phyloP scores from a whole-genome alignment of 2,329 filamentous ascomycete genomes.

The Bretziella fagacearum region DNA sequence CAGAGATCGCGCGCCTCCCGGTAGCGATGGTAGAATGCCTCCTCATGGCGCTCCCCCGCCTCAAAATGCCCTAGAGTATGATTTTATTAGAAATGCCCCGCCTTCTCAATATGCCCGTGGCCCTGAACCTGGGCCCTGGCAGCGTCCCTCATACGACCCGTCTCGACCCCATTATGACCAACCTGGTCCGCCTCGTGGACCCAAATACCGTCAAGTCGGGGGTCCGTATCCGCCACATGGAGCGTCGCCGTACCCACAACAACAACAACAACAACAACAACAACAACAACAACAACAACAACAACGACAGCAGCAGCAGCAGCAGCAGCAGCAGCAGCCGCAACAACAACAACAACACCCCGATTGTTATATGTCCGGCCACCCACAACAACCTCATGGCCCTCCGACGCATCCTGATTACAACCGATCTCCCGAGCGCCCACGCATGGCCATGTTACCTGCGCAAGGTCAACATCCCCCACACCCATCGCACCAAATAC shows the following conservation, averaged over 20 bases:
- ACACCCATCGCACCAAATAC: conserved; percentile 21
- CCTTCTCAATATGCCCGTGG: conserved; percentile 10
- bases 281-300: conserved; percentile 29
- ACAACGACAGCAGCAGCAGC: conserved; percentile 19
- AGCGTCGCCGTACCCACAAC: neutral
- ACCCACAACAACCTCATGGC: conserved; percentile 17
- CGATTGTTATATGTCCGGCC: neutral
- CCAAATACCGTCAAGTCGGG: conserved; percentile 1
- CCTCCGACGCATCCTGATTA: conserved; percentile 16
- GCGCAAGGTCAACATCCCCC: conserved; percentile 20
- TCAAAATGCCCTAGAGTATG: neutral
- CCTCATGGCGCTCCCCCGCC: conserved; percentile 3
- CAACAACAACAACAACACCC: conserved; percentile 18
- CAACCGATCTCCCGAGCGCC: conserved; percentile 18
- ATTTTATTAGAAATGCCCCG: neutral
- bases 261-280: neutral
- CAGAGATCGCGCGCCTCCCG: conserved; percentile 8
- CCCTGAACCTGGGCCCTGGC: conserved; percentile 10
- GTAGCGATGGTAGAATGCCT: conserved; percentile 2
- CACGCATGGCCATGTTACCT: conserved; percentile 18
- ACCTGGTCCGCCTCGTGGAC: conserved; percentile 19
- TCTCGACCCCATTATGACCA: conserved; percentile 27
- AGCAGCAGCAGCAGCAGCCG: conserved; percentile 1
- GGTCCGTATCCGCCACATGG: neutral
- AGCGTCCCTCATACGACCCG: conserved; percentile 24